phyloP scores from a whole-genome alignment of 78 protist species.

The Goniomonas avonlea region DNA sequence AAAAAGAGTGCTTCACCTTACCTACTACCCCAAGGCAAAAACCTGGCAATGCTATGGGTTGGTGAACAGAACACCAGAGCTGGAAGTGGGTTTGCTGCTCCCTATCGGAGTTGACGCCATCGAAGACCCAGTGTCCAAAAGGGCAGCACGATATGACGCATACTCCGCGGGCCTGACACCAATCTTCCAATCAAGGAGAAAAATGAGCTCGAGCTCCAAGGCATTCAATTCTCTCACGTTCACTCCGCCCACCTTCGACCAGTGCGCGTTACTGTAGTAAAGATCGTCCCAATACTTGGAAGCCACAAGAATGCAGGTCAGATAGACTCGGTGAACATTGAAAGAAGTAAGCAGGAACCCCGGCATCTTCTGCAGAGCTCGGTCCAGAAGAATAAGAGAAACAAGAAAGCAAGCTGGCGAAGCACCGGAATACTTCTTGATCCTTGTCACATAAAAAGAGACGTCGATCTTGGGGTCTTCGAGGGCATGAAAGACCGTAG shows the following conservation, averaged over 20 bases:
- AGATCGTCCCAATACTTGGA: background rate
- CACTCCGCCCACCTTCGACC: background rate
- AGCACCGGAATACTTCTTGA: background rate
- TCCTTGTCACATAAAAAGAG: background rate
- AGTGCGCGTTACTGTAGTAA: slow-evolving; percentile 1
- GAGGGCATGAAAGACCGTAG: no score
- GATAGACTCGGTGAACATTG: background rate
- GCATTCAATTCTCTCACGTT: background rate
- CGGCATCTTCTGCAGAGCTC: background rate
- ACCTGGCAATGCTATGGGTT: no score
- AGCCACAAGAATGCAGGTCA: background rate
- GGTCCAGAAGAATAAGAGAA: background rate
- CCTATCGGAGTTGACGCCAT: no score
- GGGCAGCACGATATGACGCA: no score
- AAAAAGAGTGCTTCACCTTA: no score
- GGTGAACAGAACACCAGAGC: no score
- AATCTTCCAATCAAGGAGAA: background rate
- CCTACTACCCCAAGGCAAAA: no score
- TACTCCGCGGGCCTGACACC: no score
- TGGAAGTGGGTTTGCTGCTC: no score
- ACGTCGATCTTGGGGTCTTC: no score
- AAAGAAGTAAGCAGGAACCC: background rate
- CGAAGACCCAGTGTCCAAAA: no score
- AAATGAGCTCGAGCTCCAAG: background rate
- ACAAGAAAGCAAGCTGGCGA: background rate